Evolutionary conservation across 495 filamentous ascomycete genomes (phyloP).

Genomic region (Chaetomidium leptoderma): DNA sequence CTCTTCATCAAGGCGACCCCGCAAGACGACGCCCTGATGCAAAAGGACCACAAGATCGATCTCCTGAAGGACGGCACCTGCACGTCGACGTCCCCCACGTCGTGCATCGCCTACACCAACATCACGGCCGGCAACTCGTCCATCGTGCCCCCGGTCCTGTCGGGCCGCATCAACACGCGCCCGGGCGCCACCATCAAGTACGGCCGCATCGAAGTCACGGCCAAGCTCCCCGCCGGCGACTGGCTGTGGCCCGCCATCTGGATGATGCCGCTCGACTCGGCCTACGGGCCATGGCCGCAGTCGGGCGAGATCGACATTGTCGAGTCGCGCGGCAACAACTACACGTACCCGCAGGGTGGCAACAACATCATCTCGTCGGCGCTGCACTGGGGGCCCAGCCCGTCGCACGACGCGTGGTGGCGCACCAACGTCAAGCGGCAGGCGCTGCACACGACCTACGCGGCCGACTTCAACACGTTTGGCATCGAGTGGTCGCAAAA

Average conservation of each 20-base stretch:
- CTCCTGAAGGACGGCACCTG: constrained; percentile 61
- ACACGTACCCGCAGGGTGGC: constrained; percentile 66
- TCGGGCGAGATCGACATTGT: constrained; percentile 85
- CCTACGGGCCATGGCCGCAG: constrained; percentile 71
- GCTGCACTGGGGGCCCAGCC: constrained; percentile 73
- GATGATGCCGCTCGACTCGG: constrained; percentile 74
- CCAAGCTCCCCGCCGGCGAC: constrained; percentile 68
- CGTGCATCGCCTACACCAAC: constrained; percentile 60
- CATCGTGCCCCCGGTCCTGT: constrained; percentile 74
- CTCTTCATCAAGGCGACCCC: constrained; percentile 75
- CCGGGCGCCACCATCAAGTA: constrained; percentile 68
- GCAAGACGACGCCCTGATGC: constrained; percentile 60
- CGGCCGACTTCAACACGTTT: constrained; percentile 63
- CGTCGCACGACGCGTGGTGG: constrained; percentile 64
- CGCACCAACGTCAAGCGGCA: constrained; percentile 69
- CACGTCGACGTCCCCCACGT: constrained; percentile 50
- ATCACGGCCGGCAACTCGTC: constrained; percentile 65
- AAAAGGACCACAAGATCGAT: constrained; percentile 59
- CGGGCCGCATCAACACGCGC: constrained; percentile 70
- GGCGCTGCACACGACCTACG: constrained; percentile 72
- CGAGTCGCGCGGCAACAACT: constrained; percentile 77
- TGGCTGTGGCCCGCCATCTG: constrained; percentile 93
- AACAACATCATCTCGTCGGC: constrained; percentile 79
- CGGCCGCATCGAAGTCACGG: constrained; percentile 74
- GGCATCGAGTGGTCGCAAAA: constrained; percentile 84